A percentile compares a stretch with the other conserved stretches of the same genome.
Evolutionary conservation across 1,284 basidiomycete genomes (phyloP).

Genomic region (Irpex sp.): DNA sequence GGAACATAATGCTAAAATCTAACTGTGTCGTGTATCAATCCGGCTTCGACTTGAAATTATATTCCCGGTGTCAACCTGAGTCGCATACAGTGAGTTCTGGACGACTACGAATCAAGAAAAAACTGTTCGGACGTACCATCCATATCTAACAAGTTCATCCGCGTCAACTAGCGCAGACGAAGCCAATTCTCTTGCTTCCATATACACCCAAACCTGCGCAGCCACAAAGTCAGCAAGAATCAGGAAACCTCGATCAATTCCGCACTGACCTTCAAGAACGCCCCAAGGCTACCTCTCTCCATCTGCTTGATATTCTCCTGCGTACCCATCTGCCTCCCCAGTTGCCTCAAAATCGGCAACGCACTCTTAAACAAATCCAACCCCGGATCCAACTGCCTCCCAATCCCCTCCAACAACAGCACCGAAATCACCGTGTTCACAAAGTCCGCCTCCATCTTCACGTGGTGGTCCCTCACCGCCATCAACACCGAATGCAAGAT

Average conservation of each 20-base stretch:
- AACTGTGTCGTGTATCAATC: background rate
- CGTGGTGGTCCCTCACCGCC: conserved; percentile 91
- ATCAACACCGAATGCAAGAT: conserved; percentile 85
- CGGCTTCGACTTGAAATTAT: background rate
- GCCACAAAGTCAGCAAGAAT: background rate
- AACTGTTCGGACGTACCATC: conserved; percentile 51
- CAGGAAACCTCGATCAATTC: background rate
- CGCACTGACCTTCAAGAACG: conserved; percentile 75
- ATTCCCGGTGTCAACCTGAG: conserved; percentile 26
- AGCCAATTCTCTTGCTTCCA: conserved; percentile 87
- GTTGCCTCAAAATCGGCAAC: conserved; percentile 83
- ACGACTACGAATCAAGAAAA: background rate
- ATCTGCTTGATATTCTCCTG: conserved; percentile 67
- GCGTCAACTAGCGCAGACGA: conserved; percentile 71
- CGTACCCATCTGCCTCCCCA: conserved; percentile 86
- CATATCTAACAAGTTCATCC: conserved; percentile 77
- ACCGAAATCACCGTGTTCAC: conserved; percentile 97
- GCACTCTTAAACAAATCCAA: conserved; percentile 94
- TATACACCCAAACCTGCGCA: conserved; percentile 80
- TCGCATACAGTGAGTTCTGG: background rate
- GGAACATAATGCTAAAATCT: background rate
- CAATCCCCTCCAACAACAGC: conserved; percentile 93
- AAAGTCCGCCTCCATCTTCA: conserved; percentile 99
- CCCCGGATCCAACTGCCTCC: conserved; percentile 87
- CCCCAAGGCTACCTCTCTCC: conserved; percentile 69